These are phyloP conservation scores for Pseudonectria buxi DNA, from an alignment of 2,329 filamentous ascomycete species.

Conservation along the genomic window DNA sequence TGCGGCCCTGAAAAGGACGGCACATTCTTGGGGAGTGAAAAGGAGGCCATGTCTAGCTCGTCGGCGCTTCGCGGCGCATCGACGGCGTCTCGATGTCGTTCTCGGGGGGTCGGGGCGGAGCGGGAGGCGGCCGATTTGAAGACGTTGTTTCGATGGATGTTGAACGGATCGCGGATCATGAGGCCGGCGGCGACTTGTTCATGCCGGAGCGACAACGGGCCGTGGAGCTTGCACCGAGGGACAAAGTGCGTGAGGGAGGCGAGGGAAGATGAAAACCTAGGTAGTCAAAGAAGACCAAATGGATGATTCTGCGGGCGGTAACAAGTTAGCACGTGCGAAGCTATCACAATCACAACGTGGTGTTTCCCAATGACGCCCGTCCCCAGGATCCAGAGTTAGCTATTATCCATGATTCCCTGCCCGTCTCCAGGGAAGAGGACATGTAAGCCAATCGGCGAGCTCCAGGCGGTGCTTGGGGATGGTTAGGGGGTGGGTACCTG, in stretches of 20 bases:
- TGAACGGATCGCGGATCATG: conserved; percentile 41
- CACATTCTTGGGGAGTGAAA: conserved; percentile 62
- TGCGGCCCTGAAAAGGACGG: conserved; percentile 61
- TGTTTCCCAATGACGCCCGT: not conserved
- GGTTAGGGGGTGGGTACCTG: not conserved
- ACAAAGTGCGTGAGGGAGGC: not conserved
- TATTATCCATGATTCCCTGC: not conserved
- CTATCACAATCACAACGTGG: no score
- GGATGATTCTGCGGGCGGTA: not conserved
- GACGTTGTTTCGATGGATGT: conserved; percentile 36
- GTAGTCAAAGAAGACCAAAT: no score
- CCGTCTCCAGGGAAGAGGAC: conserved; percentile 1
- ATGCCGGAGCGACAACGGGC: conserved; percentile 16
- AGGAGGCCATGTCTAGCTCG: conserved; percentile 51
- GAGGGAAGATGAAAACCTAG: no score
- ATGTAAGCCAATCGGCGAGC: not conserved
- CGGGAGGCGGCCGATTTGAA: conserved; percentile 43
- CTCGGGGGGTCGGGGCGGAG: conserved; percentile 37
- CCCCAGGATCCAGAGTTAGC: no score
- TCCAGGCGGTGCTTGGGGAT: no score
- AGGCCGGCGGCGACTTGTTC: conserved; percentile 20
- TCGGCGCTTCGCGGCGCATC: conserved; percentile 37
- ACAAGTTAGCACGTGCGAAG: no score
- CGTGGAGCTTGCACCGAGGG: not conserved
- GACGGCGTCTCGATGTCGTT: conserved; percentile 32